Evolutionary conservation across 1,284 basidiomycete genomes (phyloP), one percentile per base, ranked within the genome.

Genomic region (Ustilago vetiveriae): DNA sequence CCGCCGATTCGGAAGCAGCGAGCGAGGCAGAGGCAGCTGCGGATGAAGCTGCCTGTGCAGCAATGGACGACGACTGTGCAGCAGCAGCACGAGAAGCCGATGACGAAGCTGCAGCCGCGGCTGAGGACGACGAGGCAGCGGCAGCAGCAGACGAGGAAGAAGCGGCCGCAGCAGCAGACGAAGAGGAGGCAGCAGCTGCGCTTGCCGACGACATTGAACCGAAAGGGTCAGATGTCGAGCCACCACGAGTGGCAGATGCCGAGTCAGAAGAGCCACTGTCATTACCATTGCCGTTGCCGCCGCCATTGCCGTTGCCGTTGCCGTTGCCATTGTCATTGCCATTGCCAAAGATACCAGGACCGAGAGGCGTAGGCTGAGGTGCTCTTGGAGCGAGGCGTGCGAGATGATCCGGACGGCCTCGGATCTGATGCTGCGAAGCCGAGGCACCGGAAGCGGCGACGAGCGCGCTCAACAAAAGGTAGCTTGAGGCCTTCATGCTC

Each of bases 401-500:
- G 21, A 33, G 43, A 23, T 55, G 63, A 40, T 59, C 50, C 41
- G 62, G 26, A 17, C 37, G 62, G 30, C 36, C 49, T 30, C 54
- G 45, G 10, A 47, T 16, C 8, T 57, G 39, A 35, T 59, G 56
- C 21, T 67, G 64, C 10, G 52, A 42, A 5, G 64, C 57, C 1
- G 49, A 52, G 21, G 32, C 64, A 4, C 50, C 17, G 13, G 64
- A 51, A 26, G 55, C 43, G 7, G 53, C 56, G 27, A 67, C 35
- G 33, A 67, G 57, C 43, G 55, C 56, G 44, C 52, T 44, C 42
- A 67, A 29, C 19, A 59, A 39, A 13, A 67, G 42, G 14, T 41
- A 60, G 36, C 49, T 41, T n/a, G 48, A 43, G 8, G 64, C 19
- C 52, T 52, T 59, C 64, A 67, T 67, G 38, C 16, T 22, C n/a